Base-by-base conservation (phyloP, 768 basidiomycete species). In the Boletus fagicola region DNA sequence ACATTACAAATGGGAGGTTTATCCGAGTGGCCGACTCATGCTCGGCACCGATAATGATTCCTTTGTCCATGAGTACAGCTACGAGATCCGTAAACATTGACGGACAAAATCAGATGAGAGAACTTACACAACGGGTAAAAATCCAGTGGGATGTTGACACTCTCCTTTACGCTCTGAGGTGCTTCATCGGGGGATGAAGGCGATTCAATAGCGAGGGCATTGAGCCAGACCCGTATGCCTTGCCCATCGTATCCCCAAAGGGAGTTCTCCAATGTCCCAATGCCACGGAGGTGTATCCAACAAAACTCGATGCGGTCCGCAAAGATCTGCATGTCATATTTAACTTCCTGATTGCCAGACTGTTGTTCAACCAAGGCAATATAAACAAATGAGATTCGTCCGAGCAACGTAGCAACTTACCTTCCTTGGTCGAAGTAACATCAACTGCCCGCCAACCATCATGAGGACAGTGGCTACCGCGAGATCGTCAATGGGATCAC, bases 11-110 rank as follows among this genome's bases (percentile, higher is more conserved):
- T 2, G 94, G 84, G 10, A 98, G 75, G 55, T 87, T 90, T 26
- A 80, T 74, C 52, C 91, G 81, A 16, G 87, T 79, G 3, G 85
- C 87, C 3, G 84, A 83, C 71, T 99, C 96, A 56, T 94, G 85
- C 62, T 98, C 95, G 28, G 90, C 92, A 9, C 96, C 96, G 63
- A 98, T 94, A 61, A 99, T 94, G 62, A 99, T 97, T 1, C 95
- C 96, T 68, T 98, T 99, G 72, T 98, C 95, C 94, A 98, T 98
- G 26, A 99, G 81, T 8, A 94, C 94, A 56, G 96, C 96, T 98
- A 64, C 35, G 46, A 49, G 30, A 40, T 24, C 6, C 43, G 44
- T 65, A 22, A 63, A 50, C 31, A 38, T 38, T 36, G 43, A 24
- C 18, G 22, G 16, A 47, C 13, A 20, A 40, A n/a, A 31, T 18